Base-by-base conservation (phyloP, 108 stramenopile species). In the Cyclostephanos tholiformis region DNA sequence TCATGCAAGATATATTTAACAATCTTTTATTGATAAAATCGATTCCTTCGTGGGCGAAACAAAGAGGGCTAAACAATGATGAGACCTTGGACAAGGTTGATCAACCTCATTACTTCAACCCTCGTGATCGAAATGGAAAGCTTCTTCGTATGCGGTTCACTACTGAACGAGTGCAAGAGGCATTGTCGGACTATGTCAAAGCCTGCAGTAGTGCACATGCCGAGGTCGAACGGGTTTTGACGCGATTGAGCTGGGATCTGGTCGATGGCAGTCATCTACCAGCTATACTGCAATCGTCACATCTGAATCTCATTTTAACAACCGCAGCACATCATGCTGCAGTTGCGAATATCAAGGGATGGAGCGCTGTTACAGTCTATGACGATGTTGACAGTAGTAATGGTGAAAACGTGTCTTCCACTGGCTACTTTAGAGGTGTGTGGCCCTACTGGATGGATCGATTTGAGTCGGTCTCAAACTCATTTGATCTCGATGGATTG, bases 401-500 rank as follows among this genome's bases (percentile, higher is more conserved):
- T 12, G 20, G 6, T 2, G 53, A 57, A 25, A 19, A 11, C n/a
- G 26, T 19, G 27, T 16, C 78, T 11, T 66, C 75, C 14, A 69
- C 84, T 25, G 87, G 85, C 7, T 35, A 59, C 26, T 82, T 96
- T 12, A 74, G 82, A 16, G 85, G 75, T 27, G 60, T 96, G 5
- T 90, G 86, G 85, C 96, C 96, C 2, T 96, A 94, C 58, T 96
- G 96, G 96, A 93, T 94, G 91, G 84, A 85, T 61, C 44, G 62
- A 56, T 76, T 80, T 10, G 84, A 80, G 29, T 81, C 89, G 16
- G 84, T 91, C 12, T 53, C 78, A 4, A 96, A 93, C 74, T 74
- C 90, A n/a, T 88, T 94, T 71, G 85, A 88, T 25, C 67, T 92
- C 9, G 44, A 89, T 68, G 88, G 84, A 7, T 67, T 96, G 57